Percentiles rank a stretch among this genome's conserved stretches.
These are phyloP conservation scores for Trematosphaeria pertusa DNA, from an alignment of 2,329 filamentous ascomycete genomes.

Conservation along the genomic window DNA sequence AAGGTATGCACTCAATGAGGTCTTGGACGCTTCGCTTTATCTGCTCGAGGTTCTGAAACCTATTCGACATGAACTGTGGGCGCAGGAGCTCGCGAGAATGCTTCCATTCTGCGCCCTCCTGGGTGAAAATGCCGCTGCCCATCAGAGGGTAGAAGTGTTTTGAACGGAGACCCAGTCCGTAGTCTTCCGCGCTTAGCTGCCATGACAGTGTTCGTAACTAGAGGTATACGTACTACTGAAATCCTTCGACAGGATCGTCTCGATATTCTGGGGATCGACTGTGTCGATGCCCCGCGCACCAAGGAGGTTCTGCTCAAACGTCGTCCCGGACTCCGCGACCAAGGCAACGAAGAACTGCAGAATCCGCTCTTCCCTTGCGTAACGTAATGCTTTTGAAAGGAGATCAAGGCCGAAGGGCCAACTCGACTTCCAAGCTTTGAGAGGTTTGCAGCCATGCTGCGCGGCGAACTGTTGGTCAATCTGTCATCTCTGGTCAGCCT, in stretches of 20 bases:
- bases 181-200: constrained; percentile 7
- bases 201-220: not conserved
- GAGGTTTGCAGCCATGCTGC: constrained; percentile 7
- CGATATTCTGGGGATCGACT: constrained; percentile 24
- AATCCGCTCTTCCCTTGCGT: not conserved
- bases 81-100: constrained; percentile 38
- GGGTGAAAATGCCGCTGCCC: constrained; percentile 26
- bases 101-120: constrained; percentile 33
- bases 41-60: constrained; percentile 26
- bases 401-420: constrained; percentile 4
- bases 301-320: not conserved
- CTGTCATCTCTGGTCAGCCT: not conserved
- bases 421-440: constrained; percentile 1
- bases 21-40: constrained; percentile 27
- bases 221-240: constrained; percentile 14
- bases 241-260: constrained; percentile 19
- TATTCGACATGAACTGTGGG: constrained; percentile 29
- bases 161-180: constrained; percentile 11
- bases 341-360: not conserved
- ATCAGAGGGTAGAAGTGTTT: constrained; percentile 16
- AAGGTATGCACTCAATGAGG: constrained; percentile 22
- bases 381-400: not conserved
- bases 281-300: constrained; percentile 18
- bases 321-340: not conserved
- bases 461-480: not conserved